Base-by-base conservation (phyloP, 257 asterid species). In the Solanum dulcamara region DNA sequence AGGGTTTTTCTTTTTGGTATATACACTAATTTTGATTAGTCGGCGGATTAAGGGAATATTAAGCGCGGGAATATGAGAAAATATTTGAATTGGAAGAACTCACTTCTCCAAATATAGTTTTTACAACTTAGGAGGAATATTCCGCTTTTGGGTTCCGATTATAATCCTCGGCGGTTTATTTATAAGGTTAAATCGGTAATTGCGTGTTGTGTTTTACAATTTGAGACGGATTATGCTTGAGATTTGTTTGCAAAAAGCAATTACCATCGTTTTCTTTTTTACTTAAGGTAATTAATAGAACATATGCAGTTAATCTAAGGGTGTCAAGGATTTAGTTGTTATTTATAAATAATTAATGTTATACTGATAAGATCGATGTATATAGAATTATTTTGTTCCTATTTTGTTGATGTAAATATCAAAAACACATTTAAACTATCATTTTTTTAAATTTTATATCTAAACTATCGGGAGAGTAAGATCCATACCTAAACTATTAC, bases 61-160 rank as follows among this genome's bases (percentile, higher is more conserved):
- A 40, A 4, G 48, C 30, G 86, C 22, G 33, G 57, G 90, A 68
- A 83, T 88, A 86, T 24, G 71, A 15, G 85, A 48, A 85, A 57
- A 80, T 88, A 88, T 87, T 81, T 86, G 22, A 15, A 26, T 32
- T 7, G 7, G 26, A 24, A 55, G 38, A 18, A 44, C 17, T 83
- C 18, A 81, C 60, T 15, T 35, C 13, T 42, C 4, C 26, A 24
- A n/a, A 10, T n/a, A 1, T 26, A 26, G 1, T 4, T 72, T 15
- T 40, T 24, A 40, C 81, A 15, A 40, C 10, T 26, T 48, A 26
- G 64, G 22, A 38, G 64, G 89, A 66, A 83, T 87, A 87, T 87
- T n/a, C 87, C 50, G 51, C 30, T 32, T 35, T 22, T 62, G 9
- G 74, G 85, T 14, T 82, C 57, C 59, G 0, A 46, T 26, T 62